Percentiles rank a stretch among this genome's conserved stretches.
Evolutionary conservation across 805 yeast genomes (phyloP).

Genomic region (Wickerhamomyces chambardii): DNA sequence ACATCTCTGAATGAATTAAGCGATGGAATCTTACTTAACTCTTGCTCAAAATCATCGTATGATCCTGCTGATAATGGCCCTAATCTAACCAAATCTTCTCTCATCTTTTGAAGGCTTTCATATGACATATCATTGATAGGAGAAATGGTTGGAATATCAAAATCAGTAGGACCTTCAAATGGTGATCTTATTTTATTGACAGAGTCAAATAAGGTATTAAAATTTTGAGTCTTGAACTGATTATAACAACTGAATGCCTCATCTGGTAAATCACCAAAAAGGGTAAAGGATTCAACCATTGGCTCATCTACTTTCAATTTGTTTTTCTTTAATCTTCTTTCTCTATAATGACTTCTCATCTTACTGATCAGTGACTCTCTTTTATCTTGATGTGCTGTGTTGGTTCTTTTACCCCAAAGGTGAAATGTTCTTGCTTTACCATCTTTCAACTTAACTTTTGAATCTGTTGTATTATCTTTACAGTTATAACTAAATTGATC

Average conservation of each 20-base stretch:
- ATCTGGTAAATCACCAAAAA: constrained; percentile 2
- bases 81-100: constrained; percentile 1
- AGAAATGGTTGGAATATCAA: constrained; percentile 4
- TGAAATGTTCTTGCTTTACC: background rate
- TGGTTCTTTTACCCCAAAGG: background rate
- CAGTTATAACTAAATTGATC: background rate
- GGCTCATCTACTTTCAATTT: no score
- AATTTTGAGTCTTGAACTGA: constrained; percentile 7
- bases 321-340: background rate
- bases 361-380: background rate
- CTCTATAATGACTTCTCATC: background rate
- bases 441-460: background rate
- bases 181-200: no score
- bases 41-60: background rate
- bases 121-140: constrained; percentile 10
- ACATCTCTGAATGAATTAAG: background rate
- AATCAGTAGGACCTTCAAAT: background rate
- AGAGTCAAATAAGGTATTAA: constrained; percentile 3
- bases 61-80: constrained; percentile 6
- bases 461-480: background rate
- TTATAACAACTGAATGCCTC: constrained; percentile 10
- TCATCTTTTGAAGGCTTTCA: constrained; percentile 7
- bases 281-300: no score
- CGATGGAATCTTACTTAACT: constrained; percentile 1
- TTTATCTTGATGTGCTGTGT: no score